Percentiles rank a stretch among this genome's conserved stretches.
phyloP scores from a whole-genome alignment of 2,329 filamentous ascomycete genomes.

The Cryphonectria nitschkei region DNA sequence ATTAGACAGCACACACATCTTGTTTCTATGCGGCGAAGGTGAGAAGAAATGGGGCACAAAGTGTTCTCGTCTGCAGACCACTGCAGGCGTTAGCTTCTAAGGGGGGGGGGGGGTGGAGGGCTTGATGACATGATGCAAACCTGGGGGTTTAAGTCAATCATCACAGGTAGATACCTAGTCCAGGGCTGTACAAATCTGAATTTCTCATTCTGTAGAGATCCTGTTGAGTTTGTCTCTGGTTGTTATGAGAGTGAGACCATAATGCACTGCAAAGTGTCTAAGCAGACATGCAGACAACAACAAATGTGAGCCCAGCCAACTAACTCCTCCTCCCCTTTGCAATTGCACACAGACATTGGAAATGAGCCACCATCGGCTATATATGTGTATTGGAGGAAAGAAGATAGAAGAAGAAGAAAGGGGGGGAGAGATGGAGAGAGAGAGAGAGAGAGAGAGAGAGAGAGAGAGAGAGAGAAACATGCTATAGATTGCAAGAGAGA shows the following conservation, averaged over 20 bases:
- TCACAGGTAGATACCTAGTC: not conserved
- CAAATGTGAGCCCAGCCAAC: no score
- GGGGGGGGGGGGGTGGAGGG: no score
- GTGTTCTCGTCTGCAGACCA: not conserved
- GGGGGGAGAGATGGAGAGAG: no score
- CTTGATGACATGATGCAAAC: not conserved
- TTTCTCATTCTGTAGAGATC: not conserved
- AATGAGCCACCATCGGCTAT: no score
- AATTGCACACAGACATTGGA: no score
- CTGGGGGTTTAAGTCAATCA: not conserved
- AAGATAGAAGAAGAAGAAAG: no score
- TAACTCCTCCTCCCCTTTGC: no score
- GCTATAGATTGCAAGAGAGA: not conserved
- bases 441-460: no score
- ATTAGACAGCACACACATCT: slow-evolving; percentile 6
- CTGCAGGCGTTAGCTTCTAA: no score
- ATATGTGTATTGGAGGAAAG: no score
- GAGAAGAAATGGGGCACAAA: not conserved
- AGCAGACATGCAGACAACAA: no score
- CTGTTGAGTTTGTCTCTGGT: not conserved
- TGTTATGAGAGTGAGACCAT: not conserved
- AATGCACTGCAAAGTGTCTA: not conserved
- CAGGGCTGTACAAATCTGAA: not conserved
- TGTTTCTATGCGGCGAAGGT: not conserved
- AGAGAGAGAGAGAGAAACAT: not conserved